Base-by-base conservation (phyloP, 495 filamentous ascomycete species). In the Penicilliopsis zonata region DNA sequence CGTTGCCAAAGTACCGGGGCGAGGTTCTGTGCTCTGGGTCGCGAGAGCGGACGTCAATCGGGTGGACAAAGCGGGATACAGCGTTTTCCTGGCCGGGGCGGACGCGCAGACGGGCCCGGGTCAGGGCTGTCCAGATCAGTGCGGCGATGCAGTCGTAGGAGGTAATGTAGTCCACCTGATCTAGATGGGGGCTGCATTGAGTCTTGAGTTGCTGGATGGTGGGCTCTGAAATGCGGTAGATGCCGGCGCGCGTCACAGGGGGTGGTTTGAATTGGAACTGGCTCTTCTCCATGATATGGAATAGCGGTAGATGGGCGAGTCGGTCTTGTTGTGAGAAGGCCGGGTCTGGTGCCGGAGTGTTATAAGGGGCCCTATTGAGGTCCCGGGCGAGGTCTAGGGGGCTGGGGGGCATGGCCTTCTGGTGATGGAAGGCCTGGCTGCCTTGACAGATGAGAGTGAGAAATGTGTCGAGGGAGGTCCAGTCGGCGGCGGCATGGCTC, bases 101-200 rank as follows among this genome's bases (percentile, higher is more conserved):
- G 16, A 41, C 24, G 9, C 36, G 27, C 3, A 46, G 30, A 18
- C 42, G 42, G 30, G 34, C 35, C 8, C 43, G 40, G 0, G 43
- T 47, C 28, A 45, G 33, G 31, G 44, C 18, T 5, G 22, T 44
- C 49, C 49, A 52, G 28, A 43, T 1, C 16, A 52, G 37, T 18
- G 45, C 49, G 7, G 45, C 37, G 15, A 52, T 44, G 31, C 41
- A 47, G 37, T 49, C 46, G 25, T 53, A 53, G 1, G 46, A 47
- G 21, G 36, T 47, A 9, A 53, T 30, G 13, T 45, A 53, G 9
- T 45, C 41, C 6, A 45, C 43, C 1, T 26, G 35, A n/a, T 18
- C 18, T 2, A 47, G 26, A 8, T 38, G 18, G 0, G 37, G 29
- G 4, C 24, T 24, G 27, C 46, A 47, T 17, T 35, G 13, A 6